phyloP scores from a whole-genome alignment of 2,329 filamentous ascomycete species.

The Trichoderma citrinoviride region DNA sequence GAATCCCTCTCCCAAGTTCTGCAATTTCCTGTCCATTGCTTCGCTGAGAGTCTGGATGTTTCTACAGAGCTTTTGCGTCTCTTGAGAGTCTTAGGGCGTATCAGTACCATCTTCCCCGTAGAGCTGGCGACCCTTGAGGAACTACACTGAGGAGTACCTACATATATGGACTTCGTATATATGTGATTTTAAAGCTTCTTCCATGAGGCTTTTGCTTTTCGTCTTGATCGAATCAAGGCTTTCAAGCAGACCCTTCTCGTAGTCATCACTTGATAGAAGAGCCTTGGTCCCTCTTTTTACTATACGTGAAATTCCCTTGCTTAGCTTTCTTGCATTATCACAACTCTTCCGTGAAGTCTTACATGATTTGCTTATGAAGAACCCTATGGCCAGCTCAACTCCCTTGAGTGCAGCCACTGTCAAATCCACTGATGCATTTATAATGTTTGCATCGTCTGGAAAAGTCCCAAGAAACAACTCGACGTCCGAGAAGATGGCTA shows the following conservation, averaged over 20 bases:
- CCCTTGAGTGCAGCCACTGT: neutral
- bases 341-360: neutral
- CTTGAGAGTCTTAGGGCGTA: neutral
- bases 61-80: neutral
- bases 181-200: neutral
- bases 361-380: constrained; percentile 8
- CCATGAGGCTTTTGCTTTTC: neutral
- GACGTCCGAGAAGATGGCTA: neutral
- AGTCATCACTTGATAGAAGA: neutral
- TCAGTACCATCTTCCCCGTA: neutral
- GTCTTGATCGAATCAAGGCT: neutral
- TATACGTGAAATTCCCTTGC: too few species aligned
- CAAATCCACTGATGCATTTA: neutral
- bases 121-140: neutral
- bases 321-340: neutral
- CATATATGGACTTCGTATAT: neutral
- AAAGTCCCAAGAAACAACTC: constrained; percentile 6
- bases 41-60: neutral
- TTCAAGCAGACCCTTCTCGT: neutral
- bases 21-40: neutral
- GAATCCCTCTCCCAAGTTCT: neutral
- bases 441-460: neutral
- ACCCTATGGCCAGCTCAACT: neutral
- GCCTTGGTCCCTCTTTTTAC: neutral
- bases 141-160: neutral